Evolutionary conservation across 2,329 filamentous ascomycete species (phyloP).

Genomic region (Dactylonectria macrodidyma): DNA sequence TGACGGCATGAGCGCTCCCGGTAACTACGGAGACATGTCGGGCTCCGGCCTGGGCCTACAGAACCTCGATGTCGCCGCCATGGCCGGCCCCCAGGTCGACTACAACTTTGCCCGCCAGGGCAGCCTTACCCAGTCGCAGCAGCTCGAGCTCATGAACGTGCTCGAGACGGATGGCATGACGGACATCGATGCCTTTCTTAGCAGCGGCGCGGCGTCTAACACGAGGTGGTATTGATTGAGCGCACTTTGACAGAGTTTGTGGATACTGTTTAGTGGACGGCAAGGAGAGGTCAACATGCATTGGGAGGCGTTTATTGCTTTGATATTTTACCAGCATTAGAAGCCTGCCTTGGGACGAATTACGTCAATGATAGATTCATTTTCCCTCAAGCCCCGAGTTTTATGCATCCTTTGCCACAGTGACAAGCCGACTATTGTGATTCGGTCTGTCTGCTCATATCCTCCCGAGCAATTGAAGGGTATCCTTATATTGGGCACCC

Average conservation of each 20-base stretch:
- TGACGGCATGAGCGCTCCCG: slow-evolving; percentile 49
- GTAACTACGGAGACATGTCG: slow-evolving; percentile 49
- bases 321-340: slow-evolving; percentile 36
- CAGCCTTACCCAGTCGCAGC: slow-evolving; percentile 84
- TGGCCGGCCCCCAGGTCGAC: slow-evolving; percentile 46
- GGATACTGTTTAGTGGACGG: slow-evolving; percentile 26
- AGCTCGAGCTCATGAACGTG: slow-evolving; percentile 85
- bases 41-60: slow-evolving; percentile 53
- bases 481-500: too few relatives aligned
- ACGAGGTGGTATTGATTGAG: slow-evolving; percentile 54
- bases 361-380: slow-evolving; percentile 15
- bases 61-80: slow-evolving; percentile 46
- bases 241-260: neutral
- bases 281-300: slow-evolving; percentile 21
- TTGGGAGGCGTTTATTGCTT: slow-evolving; percentile 32
- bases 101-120: slow-evolving; percentile 70
- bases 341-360: slow-evolving; percentile 16
- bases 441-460: too few relatives aligned
- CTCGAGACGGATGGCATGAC: slow-evolving; percentile 78
- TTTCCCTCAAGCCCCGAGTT: too few relatives aligned
- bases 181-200: slow-evolving; percentile 74
- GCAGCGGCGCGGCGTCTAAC: slow-evolving; percentile 51
- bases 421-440: neutral
- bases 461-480: too few relatives aligned
- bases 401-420: neutral